Base-by-base conservation (phyloP, 495 filamentous ascomycete species). In the Aspergillus bridgeri region DNA sequence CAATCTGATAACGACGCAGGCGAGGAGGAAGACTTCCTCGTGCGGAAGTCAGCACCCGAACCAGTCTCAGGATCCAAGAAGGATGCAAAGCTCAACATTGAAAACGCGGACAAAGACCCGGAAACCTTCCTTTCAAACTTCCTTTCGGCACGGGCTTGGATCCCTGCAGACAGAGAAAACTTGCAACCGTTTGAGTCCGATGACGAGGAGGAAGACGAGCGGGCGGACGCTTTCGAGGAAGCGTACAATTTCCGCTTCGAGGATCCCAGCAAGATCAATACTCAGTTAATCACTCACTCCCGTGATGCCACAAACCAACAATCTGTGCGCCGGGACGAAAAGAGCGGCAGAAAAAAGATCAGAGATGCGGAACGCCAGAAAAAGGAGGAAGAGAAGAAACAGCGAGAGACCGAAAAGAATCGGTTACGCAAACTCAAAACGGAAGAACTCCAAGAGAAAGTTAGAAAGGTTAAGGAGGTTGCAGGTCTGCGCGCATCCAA, bases 221-320 rank as follows among this genome's bases (percentile, higher is more conserved):
- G 85, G 23, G 92, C 93, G 33, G 94, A 98, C 23, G 83, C 83
- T 24, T 92, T 91, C 61, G 94, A 98, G 69, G 81, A 87, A 53
- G 92, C 91, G n/a, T 98, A 95, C 76, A 98, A 98, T 71, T 77
- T 96, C 71, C 89, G 94, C 22, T 98, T 98, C 64, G 94, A 98
- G 65, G 89, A 98, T 63, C 91, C 94, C 1, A 80, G 79, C 62
- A 88, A 86, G 60, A 82, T 88, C 58, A 96, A 96, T 61, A 90
- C 96, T 65, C 84, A 87, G 51, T 69, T 97, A 2, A 84, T 86
- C 59, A 90, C 93, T 9, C 93, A 96, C 71, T 86, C 92, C 54
- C 86, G 94, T 83, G 91, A 95, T 67, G 79, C 88, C 24, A 87
- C 87, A 43, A 86, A 86, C 44, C 84, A 84, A 46, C 86, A 88